A percentile compares a stretch with the other conserved stretches of the same genome.
phyloP scores from a whole-genome alignment of 768 basidiomycete species.

The Infundibulicybe gibba region DNA sequence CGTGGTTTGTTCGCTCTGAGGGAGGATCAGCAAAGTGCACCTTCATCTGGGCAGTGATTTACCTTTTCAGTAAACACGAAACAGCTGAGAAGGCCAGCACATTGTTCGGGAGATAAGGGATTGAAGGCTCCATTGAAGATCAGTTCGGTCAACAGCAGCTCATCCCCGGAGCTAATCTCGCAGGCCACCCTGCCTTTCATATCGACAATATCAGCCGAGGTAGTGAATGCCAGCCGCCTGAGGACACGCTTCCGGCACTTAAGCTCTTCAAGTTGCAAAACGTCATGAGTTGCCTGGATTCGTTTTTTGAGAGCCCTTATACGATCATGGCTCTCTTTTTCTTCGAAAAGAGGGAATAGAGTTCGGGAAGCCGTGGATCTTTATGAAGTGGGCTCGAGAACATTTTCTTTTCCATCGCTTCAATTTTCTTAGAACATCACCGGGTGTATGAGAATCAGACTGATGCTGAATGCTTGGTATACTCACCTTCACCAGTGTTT shows the following conservation, averaged over 20 bases:
- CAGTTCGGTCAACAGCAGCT: constrained; percentile 92
- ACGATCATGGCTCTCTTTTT: constrained; percentile 67
- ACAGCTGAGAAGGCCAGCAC: constrained; percentile 91
- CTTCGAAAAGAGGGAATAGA: constrained; percentile 76
- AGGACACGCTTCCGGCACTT: constrained; percentile 94
- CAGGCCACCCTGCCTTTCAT: constrained; percentile 98
- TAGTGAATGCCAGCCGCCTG: constrained; percentile 88
- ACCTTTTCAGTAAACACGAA: constrained; percentile 99
- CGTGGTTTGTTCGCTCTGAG: constrained; percentile 78
- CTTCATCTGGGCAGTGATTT: neutral
- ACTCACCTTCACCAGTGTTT: constrained; percentile 74
- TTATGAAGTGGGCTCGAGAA: constrained; percentile 74
- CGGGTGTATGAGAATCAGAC: no score
- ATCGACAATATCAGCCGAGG: constrained; percentile 87
- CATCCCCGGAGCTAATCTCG: constrained; percentile 97
- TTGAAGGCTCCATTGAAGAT: constrained; percentile 98
- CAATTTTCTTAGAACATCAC: constrained; percentile 71
- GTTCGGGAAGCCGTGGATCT: constrained; percentile 71
- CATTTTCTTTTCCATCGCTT: constrained; percentile 84
- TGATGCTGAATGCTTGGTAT: neutral
- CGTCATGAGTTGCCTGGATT: constrained; percentile 86
- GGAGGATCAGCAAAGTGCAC: neutral
- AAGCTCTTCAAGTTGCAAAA: constrained; percentile 94
- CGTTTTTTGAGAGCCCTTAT: constrained; percentile 80
- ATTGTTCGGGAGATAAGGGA: constrained; percentile 83